These are phyloP conservation scores for Beauveria australis DNA, from an alignment of 2,329 filamentous ascomycete genomes.

Conservation along the genomic window DNA sequence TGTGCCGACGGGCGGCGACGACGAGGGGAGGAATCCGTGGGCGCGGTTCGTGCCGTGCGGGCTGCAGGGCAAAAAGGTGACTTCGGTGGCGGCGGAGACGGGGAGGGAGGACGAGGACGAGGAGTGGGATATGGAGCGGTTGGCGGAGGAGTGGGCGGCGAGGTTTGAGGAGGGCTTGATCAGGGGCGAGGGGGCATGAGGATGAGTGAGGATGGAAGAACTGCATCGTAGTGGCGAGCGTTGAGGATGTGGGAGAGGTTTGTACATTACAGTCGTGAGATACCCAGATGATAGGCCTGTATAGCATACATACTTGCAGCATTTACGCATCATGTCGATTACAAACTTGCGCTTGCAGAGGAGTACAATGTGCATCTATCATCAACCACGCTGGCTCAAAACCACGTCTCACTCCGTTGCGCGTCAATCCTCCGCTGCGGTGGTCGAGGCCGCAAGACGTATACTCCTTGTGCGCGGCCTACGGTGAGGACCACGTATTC, in stretches of 20 bases:
- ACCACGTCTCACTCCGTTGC: no score
- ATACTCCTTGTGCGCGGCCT: no score
- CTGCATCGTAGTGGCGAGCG: neutral
- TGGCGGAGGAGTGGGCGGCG: slow-evolving; percentile 26
- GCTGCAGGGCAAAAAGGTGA: slow-evolving; percentile 67
- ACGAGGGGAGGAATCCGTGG: slow-evolving; percentile 41
- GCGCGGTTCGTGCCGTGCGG: slow-evolving; percentile 83
- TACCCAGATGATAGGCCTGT: neutral
- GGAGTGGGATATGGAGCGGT: slow-evolving; percentile 20
- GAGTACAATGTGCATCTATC: no score
- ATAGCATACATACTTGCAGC: slow-evolving; percentile 1
- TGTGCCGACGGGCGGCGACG: slow-evolving; percentile 40
- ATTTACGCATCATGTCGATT: neutral
- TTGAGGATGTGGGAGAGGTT: no score
- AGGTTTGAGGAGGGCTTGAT: slow-evolving; percentile 27
- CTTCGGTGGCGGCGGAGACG: slow-evolving; percentile 57
- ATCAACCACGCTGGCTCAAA: no score
- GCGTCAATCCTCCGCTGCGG: no score
- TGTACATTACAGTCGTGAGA: neutral
- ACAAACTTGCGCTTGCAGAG: no score
- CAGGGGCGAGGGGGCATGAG: neutral
- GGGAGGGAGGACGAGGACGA: slow-evolving; percentile 12
- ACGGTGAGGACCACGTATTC: no score
- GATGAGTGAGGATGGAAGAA: neutral
- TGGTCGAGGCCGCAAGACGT: no score